Percentiles rank a stretch among this genome's conserved stretches.
phyloP scores from a whole-genome alignment of 495 filamentous ascomycete genomes.

The Chlorociboria aeruginascens region DNA sequence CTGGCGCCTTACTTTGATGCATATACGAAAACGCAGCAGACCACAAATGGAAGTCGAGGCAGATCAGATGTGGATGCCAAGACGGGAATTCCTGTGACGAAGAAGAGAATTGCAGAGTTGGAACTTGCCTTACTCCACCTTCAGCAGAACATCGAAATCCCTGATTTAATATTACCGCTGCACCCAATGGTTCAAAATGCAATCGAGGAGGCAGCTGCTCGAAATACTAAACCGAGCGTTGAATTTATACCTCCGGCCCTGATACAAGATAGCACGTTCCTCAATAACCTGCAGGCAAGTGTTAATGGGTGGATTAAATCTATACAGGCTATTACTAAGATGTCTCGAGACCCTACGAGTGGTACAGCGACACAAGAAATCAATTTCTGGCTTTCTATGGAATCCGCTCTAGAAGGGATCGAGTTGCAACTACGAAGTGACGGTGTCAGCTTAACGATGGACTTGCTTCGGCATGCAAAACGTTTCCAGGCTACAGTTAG shows the following conservation, averaged over 20 bases:
- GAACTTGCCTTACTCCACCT: conserved; percentile 81
- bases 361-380: conserved; percentile 93
- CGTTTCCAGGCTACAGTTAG: conserved; percentile 93
- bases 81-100: conserved; percentile 90
- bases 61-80: conserved; percentile 76
- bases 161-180: conserved; percentile 71
- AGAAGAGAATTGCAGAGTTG: conserved; percentile 89
- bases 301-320: conserved; percentile 98
- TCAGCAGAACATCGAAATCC: conserved; percentile 96
- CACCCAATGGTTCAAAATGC: conserved; percentile 79
- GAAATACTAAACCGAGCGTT: conserved; percentile 51
- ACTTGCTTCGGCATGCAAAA: conserved; percentile 89
- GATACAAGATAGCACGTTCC: conserved; percentile 73
- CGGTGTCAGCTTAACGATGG: conserved; percentile 83
- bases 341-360: conserved; percentile 75
- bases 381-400: conserved; percentile 97
- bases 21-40: conserved; percentile 73
- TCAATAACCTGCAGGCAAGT: conserved; percentile 84
- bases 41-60: conserved; percentile 47
- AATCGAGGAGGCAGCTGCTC: conserved; percentile 57
- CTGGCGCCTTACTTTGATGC: conserved; percentile 94
- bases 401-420: conserved; percentile 78
- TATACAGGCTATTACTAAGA: conserved; percentile 92
- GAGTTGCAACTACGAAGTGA: conserved; percentile 78
- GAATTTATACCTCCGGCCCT: conserved; percentile 63